Base-by-base conservation (phyloP, 148 eudicot genomes). In the Persicaria tinctoria region DNA sequence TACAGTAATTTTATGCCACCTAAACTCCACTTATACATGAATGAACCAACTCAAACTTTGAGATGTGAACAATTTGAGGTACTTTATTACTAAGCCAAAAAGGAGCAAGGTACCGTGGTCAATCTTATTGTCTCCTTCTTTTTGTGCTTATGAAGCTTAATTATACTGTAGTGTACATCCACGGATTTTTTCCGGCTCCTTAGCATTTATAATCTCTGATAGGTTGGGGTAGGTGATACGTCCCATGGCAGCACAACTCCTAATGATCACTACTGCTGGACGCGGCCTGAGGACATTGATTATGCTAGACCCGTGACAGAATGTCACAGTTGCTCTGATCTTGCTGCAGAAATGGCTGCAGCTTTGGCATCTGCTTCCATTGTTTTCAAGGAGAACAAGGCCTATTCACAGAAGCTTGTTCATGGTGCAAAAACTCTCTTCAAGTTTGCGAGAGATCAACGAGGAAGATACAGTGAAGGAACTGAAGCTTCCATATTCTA, bases 211-310 rank as follows among this genome's bases (percentile, higher is more conserved):
- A 50, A 48, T 68, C 9, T 5, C 45, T 45, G 73, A 70, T 84
- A 93, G 96, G 96, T 93, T 76, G 97, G 97, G 12, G 5, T 4
- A 44, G 97, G 96, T 17, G 93, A 90, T 77, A 93, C 96, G 23
- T 84, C 91, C 27, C 86, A 82, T n/a, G 93, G 93, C 14, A 85
- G 82, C 75, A 75, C 96, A 12, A 77, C 76, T 79, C 84, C 93
- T 32, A 93, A 93, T 73, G 97, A 93, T 83, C 96, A 90, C 78
- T 90, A 89, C 79, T 93, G 97, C 76, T 93, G 97, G 97, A 83
- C 79, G 85, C 88, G 97, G 47, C 97, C 96, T 1, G 97, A 93
- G 80, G 97, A 93, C 83, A 87, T 93, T 51, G 91, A 89, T 72
- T 93, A 93, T 54, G 17, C 23, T 0, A 80, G 93, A 18, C 90